Evolutionary conservation across 2,329 filamentous ascomycete species (phyloP), one percentile per base, ranked within the genome.

Genomic region (Furcasterigmium sp.): DNA sequence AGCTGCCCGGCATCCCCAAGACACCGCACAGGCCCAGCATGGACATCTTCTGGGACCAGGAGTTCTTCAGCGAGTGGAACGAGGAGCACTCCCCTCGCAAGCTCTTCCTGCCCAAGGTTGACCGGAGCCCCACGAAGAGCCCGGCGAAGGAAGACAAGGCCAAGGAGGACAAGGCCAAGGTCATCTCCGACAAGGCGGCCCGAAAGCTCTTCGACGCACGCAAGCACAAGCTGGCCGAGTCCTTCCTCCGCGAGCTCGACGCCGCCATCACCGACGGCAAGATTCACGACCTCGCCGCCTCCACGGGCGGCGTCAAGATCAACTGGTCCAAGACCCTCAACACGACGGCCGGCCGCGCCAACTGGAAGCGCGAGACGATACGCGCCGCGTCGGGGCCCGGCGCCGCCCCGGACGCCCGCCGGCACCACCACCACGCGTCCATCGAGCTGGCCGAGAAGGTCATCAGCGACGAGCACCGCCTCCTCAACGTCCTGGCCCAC

Each of bases 391-490:
- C 40, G 52, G 21, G 57, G 53, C 17, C 55, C 53, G 14, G n/a
- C n/a, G 48, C 51, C 10, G 54, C 55, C 14, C 51, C 55, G 3
- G 57, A 51, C 9, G 42, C 42, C 14, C n/a, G 17, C n/a, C 14
- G 10, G 10, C 59, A 53, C 11, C 59, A 73, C 52, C 74, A 78
- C 52, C 81, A 91, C 60, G 89, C 88, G 9, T 80, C 74, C 14
- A 95, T 97, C 56, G 91, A 97, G 59, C 78, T 97, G 3, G 88
- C 91, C 0, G 82, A 87, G 43, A 95, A 94, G 60, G 84, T 96
- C 37, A 90, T 97, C 48, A 82, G 89, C 58, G 77, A 84, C 55
- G 80, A 87, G 52, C 65, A 85, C 45, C 80, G 88, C 3, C 75
- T 97, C 2, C 75, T 93, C 50, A 96, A 96, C 61, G 90, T 93